Evolutionary conservation across 768 basidiomycete species (phyloP).

Genomic region (Lactarius deliciosus): DNA sequence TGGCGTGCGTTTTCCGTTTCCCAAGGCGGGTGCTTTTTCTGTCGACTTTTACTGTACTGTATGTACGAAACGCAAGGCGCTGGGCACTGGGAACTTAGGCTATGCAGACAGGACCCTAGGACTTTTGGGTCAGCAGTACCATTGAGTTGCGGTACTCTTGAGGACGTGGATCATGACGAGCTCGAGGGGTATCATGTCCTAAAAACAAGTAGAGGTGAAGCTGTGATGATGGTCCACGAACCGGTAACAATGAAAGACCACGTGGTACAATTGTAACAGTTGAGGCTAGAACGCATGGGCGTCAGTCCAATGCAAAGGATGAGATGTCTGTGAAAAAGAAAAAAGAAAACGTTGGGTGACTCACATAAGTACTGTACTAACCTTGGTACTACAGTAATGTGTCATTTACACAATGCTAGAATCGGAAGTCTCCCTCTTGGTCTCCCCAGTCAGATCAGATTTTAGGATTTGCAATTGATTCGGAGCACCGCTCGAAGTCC

Average conservation of each 20-base stretch:
- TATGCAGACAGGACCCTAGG: background rate
- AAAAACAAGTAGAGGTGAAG: background rate
- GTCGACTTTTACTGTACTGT: background rate
- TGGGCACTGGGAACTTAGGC: background rate
- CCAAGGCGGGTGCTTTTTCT: background rate
- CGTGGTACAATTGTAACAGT: background rate
- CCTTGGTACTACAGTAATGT: too few relatives aligned
- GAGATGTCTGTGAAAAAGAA: too few relatives aligned
- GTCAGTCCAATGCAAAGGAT: too few relatives aligned
- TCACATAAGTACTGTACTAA: too few relatives aligned
- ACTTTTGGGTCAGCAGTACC: background rate
- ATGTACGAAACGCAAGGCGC: slow-evolving; percentile 1
- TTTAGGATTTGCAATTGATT: too few relatives aligned
- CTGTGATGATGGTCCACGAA: background rate
- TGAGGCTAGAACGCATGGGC: background rate
- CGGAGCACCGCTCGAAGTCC: too few relatives aligned
- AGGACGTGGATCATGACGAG: background rate
- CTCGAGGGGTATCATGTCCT: background rate
- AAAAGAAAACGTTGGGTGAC: too few relatives aligned
- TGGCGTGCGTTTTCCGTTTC: background rate
- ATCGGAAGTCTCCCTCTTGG: too few relatives aligned
- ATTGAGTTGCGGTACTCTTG: background rate
- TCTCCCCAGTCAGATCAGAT: too few relatives aligned
- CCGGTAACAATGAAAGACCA: too few relatives aligned
- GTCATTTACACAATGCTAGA: too few relatives aligned